phyloP scores from a whole-genome alignment of 2,329 filamentous ascomycete species.

The Mycosphaerella arachidis region DNA sequence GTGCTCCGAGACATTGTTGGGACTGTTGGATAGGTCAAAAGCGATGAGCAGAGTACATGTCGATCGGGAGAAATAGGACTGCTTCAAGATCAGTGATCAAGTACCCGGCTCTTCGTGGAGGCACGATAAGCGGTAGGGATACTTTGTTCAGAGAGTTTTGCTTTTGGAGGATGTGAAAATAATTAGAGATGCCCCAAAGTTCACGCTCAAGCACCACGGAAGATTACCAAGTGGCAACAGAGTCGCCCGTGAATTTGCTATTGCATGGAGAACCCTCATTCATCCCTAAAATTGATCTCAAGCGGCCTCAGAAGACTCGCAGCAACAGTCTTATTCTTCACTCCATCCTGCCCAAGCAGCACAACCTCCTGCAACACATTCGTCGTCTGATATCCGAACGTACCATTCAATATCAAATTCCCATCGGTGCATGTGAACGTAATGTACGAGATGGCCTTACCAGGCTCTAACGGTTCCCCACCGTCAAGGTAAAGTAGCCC shows the following conservation, averaged over 20 bases:
- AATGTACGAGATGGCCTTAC: constrained; percentile 52
- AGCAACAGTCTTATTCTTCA: neutral
- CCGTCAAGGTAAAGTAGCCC: constrained; percentile 75
- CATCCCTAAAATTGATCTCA: neutral
- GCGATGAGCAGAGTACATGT: neutral
- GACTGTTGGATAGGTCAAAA: neutral
- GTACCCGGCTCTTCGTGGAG: neutral
- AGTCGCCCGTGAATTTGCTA: neutral
- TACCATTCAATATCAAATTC: constrained; percentile 36
- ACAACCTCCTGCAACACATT: neutral
- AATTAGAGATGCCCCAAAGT: too few relatives aligned
- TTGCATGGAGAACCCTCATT: neutral
- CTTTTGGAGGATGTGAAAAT: too few relatives aligned
- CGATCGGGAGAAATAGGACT: neutral
- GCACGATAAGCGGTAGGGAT: too few relatives aligned
- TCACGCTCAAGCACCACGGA: neutral
- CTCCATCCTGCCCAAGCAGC: neutral
- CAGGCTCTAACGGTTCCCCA: constrained; percentile 57
- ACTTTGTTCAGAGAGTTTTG: too few relatives aligned
- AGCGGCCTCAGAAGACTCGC: neutral
- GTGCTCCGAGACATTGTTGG: neutral
- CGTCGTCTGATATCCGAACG: constrained; percentile 46
- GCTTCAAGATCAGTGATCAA: neutral
- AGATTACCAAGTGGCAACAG: too few relatives aligned
- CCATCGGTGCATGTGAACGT: constrained; percentile 49